Percentiles rank a stretch among this genome's conserved stretches.
phyloP scores from a whole-genome alignment of 495 filamentous ascomycete genomes.

The Melanomma pulvis-pyrius region DNA sequence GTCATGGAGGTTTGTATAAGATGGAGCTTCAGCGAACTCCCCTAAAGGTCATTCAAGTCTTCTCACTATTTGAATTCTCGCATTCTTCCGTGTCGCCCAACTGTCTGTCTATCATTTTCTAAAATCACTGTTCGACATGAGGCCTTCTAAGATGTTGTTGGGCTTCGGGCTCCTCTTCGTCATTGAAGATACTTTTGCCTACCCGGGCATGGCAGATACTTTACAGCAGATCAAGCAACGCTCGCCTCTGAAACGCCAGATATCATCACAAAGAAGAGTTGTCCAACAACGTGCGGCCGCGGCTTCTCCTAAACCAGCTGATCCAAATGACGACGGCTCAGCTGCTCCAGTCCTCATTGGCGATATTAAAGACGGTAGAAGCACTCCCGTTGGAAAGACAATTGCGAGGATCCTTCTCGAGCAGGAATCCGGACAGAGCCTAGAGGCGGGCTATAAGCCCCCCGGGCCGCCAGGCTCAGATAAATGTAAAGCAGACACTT shows the following conservation, averaged over 20 bases:
- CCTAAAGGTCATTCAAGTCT: neutral
- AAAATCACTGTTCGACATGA: constrained; percentile 13
- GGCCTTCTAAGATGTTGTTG: constrained; percentile 6
- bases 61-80: constrained; percentile 1
- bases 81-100: neutral
- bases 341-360: constrained; percentile 22
- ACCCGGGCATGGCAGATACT: constrained; percentile 20
- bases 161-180: constrained; percentile 7
- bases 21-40: neutral
- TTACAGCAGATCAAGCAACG: constrained; percentile 9
- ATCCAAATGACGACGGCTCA: constrained; percentile 10
- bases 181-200: constrained; percentile 6
- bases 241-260: neutral
- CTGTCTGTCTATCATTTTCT: neutral
- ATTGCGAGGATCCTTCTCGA: constrained; percentile 29
- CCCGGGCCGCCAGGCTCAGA: neutral
- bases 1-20: neutral
- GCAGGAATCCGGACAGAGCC: constrained; percentile 18
- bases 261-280: neutral
- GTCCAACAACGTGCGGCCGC: neutral
- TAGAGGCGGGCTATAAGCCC: constrained; percentile 13
- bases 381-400: constrained; percentile 22
- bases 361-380: constrained; percentile 25
- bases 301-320: neutral
- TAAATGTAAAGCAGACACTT: constrained; percentile 30